A percentile compares a stretch with the other conserved stretches of the same genome.
phyloP scores from a whole-genome alignment of 352 stramenopile species.

The Pythium biforme region DNA sequence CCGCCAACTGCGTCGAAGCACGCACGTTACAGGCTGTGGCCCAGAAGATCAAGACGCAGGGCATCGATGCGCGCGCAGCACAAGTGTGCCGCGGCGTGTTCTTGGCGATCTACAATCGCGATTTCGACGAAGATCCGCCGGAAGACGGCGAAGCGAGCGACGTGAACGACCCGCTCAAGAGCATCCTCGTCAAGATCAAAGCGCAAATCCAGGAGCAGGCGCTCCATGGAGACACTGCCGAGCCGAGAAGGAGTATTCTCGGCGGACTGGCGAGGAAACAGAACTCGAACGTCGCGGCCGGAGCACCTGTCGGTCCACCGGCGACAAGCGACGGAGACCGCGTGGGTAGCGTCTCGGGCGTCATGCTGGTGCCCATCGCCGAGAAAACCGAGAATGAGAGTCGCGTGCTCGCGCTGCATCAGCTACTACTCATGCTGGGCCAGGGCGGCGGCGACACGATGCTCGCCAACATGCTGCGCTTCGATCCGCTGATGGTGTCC shows the following conservation, averaged over 20 bases:
- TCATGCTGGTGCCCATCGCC: neutral
- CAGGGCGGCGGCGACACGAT: constrained; percentile 41
- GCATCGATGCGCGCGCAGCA: constrained; percentile 25
- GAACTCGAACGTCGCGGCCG: neutral
- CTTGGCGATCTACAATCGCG: constrained; percentile 56
- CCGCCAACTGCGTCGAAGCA: constrained; percentile 44
- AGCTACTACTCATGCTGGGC: constrained; percentile 48
- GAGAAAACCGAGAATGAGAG: constrained; percentile 16
- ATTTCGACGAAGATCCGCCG: constrained; percentile 40
- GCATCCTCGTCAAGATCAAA: constrained; percentile 51
- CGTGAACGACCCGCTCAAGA: constrained; percentile 37
- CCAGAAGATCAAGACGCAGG: constrained; percentile 35
- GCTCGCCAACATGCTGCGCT: constrained; percentile 56
- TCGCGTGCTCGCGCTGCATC: constrained; percentile 31
- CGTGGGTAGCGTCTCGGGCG: neutral
- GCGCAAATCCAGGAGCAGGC: constrained; percentile 37
- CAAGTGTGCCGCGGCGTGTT: constrained; percentile 63
- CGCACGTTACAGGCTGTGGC: constrained; percentile 31
- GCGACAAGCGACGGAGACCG: neutral
- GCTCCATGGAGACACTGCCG: neutral
- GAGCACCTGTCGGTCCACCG: neutral
- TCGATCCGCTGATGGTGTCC: constrained; percentile 53
- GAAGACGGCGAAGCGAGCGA: constrained; percentile 12
- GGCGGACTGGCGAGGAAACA: neutral
- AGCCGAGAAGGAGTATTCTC: neutral